Evolutionary conservation across 352 stramenopile genomes (phyloP).

Genomic region (Pythium aristosporum): DNA sequence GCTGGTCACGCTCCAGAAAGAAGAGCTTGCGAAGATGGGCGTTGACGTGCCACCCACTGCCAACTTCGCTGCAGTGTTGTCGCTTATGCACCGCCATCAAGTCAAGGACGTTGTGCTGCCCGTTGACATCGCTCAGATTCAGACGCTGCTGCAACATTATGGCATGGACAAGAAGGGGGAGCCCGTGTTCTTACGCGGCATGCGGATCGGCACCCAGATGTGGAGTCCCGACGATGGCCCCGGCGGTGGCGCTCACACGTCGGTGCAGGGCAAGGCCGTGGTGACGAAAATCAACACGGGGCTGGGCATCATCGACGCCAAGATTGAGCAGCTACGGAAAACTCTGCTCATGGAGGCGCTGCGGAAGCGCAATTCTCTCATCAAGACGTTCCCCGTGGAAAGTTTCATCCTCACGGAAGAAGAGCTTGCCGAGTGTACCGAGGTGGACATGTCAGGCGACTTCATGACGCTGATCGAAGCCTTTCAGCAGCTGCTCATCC

Average conservation of each 20-base stretch:
- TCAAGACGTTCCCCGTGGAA: constrained; percentile 59
- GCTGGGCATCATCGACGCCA: constrained; percentile 62
- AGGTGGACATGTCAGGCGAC: constrained; percentile 67
- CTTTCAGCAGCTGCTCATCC: constrained; percentile 65
- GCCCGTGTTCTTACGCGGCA: constrained; percentile 50
- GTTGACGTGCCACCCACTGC: constrained; percentile 50
- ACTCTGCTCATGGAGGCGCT: constrained; percentile 61
- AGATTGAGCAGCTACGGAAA: constrained; percentile 65
- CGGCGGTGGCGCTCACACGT: background rate
- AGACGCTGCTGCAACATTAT: constrained; percentile 42
- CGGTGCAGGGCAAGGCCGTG: constrained; percentile 1
- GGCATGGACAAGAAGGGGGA: constrained; percentile 68
- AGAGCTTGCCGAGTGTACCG: constrained; percentile 44
- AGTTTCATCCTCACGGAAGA: constrained; percentile 44
- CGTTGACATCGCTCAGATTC: constrained; percentile 38
- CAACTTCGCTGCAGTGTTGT: constrained; percentile 44
- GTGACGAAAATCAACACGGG: constrained; percentile 36
- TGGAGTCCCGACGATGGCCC: constrained; percentile 19
- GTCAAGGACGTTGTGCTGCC: constrained; percentile 56
- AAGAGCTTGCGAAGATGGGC: constrained; percentile 39
- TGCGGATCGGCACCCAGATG: constrained; percentile 60
- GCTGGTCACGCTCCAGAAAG: constrained; percentile 60
- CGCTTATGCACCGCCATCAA: constrained; percentile 55
- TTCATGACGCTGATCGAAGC: constrained; percentile 66
- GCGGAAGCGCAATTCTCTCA: constrained; percentile 68